Percentiles rank a stretch among this genome's conserved stretches.
Evolutionary conservation across 805 yeast genomes (phyloP).

Genomic region (Candida ovalis): DNA sequence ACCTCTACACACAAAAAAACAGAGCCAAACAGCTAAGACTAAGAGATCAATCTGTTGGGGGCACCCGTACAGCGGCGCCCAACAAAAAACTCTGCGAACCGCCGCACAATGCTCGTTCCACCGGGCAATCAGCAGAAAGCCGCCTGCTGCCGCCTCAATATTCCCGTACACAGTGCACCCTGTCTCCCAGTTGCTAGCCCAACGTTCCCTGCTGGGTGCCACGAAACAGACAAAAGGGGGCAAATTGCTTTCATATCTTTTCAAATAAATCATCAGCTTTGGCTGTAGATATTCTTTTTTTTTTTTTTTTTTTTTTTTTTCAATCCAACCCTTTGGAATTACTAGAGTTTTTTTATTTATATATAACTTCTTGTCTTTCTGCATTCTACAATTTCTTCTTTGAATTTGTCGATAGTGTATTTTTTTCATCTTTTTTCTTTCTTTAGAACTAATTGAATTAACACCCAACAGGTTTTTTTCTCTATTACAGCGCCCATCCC

Average conservation of each 20-base stretch:
- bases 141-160: no score
- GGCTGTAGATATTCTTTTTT: not conserved
- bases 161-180: no score
- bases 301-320: not conserved
- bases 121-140: not conserved
- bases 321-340: not conserved
- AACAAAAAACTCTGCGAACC: no score
- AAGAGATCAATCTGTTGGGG: no score
- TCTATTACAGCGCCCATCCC: not conserved
- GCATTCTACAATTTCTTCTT: not conserved
- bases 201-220: no score
- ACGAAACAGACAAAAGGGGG: not conserved
- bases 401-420: no score
- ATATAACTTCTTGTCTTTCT: not conserved
- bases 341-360: not conserved
- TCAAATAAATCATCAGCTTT: not conserved
- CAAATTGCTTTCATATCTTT: no score
- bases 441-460: not conserved
- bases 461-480: not conserved
- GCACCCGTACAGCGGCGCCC: no score
- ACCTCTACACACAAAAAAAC: no score
- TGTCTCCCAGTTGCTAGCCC: no score
- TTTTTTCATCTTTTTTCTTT: not conserved
- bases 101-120: no score
- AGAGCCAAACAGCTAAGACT: no score